A percentile compares a stretch with the other conserved stretches of the same genome.
These are phyloP conservation scores for Termitomyces sp. DNA, from an alignment of 768 basidiomycete species.

Conservation along the genomic window DNA sequence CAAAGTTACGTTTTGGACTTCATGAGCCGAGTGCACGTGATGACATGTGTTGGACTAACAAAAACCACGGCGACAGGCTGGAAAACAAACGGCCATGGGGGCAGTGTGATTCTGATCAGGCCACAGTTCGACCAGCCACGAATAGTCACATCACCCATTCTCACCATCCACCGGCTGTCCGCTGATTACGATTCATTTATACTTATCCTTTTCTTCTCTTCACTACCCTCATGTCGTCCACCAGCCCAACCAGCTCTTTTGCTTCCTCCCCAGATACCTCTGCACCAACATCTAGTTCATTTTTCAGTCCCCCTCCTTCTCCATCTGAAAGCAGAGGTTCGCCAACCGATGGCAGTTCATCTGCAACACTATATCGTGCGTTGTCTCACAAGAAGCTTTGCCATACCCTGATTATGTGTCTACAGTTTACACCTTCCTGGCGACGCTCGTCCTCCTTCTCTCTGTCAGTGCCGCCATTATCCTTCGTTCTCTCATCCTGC, in stretches of 20 bases:
- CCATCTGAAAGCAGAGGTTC: neutral
- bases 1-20: neutral
- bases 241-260: neutral
- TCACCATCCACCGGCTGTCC: neutral
- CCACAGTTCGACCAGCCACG: too few species aligned
- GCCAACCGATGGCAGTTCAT: conserved; percentile 3
- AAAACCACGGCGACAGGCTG: neutral
- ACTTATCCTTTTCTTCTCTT: neutral
- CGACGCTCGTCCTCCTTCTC: conserved; percentile 64
- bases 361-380: conserved; percentile 26
- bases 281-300: neutral
- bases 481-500: conserved; percentile 56
- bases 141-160: conserved; percentile 1
- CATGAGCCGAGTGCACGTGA: neutral
- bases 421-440: conserved; percentile 46
- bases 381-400: neutral
- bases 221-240: neutral
- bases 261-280: neutral
- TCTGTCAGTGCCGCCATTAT: conserved; percentile 65
- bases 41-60: neutral
- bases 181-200: neutral
- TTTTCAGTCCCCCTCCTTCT: neutral
- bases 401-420: neutral
- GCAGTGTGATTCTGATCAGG: neutral
- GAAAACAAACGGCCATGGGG: neutral